A percentile compares a stretch with the other conserved stretches of the same genome.
Conservation (phyloP, 352 stramenopile genomes). For the Phytophthora sansomeana region DNA sequence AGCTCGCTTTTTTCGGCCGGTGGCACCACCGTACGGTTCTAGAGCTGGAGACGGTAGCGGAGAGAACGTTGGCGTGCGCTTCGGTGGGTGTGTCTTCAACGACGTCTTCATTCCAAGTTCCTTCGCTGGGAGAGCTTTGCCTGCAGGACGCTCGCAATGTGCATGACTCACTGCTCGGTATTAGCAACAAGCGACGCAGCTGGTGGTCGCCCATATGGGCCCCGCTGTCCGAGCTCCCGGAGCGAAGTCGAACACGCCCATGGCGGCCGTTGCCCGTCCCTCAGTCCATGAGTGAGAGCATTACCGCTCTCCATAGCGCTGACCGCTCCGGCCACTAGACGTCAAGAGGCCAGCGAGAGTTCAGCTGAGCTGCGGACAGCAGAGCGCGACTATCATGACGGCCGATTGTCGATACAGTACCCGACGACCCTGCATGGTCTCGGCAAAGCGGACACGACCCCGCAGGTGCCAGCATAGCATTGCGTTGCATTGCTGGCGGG, state of each 20-base stretch:
- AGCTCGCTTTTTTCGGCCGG: conserved; percentile 6
- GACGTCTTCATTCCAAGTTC: neutral
- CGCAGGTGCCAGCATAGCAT: conserved; percentile 1
- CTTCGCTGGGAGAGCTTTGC: neutral
- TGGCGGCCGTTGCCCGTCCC: neutral
- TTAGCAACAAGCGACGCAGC: neutral
- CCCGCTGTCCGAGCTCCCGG: too few species aligned
- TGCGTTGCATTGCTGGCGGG: neutral
- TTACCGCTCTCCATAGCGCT: neutral
- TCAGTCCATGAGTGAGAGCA: neutral
- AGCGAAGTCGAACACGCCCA: too few species aligned
- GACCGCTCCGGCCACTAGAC: conserved; percentile 21
- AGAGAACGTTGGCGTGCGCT: neutral
- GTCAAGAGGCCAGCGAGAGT: conserved; percentile 15
- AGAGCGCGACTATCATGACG: conserved; percentile 5
- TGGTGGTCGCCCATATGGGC: too few species aligned
- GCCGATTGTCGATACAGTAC: neutral
- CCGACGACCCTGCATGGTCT: neutral
- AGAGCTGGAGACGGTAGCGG: neutral
- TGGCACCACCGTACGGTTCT: neutral
- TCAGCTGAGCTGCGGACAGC: neutral
- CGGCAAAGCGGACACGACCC: too few species aligned
- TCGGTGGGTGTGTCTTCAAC: neutral
- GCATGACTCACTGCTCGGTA: neutral
- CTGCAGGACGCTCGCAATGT: neutral